Base-by-base conservation (phyloP, 2,329 filamentous ascomycete genomes). In the Fusarium cicatricum region DNA sequence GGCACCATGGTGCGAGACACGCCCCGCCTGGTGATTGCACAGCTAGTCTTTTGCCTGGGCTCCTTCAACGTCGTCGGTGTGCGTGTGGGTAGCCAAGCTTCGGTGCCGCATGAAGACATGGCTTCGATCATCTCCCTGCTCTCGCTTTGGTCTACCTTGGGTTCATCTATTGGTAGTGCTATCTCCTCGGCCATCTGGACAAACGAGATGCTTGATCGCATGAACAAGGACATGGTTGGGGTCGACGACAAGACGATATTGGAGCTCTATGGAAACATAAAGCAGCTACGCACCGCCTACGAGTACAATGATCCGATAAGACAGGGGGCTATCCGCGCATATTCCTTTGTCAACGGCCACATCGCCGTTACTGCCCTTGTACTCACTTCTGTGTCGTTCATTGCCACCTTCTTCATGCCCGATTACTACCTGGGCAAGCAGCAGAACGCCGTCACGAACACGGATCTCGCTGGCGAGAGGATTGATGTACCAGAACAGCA, bases 91-190 rank as follows among this genome's bases (percentile, higher is more conserved):
- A 68, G 62, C 4, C 75, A 78, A 51, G 75, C 75, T 11, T 78
- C 76, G 0, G 77, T 78, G 0, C 75, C 76, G 1, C 77, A 79
- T 57, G 71, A 78, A 47, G 76, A 79, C 36, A 55, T 79, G 42
- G 75, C 77, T 3, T 65, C 71, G 1, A 59, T 74, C 37, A 78
- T 78, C 46, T 68, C 74, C 12, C 55, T 76, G 2, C 60, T 77
- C 10, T 70, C 75, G 1, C 62, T 78, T 6, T 78, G 75, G 76
- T 73, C 71, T 6, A 75, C 73, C 2, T 48, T 78, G 8, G 77
- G 74, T 2, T 75, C 71, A 0, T 72, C 70, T 2, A 61, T 78
- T 6, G 77, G 77, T 16, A 77, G 71, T 38, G 74, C 77, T 17
- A 64, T 79, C 33, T 65, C 72, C 2, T 70, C 74, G 0, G 67